A percentile compares a stretch with the other conserved stretches of the same genome.
Evolutionary conservation across 192 early-diverging fungal species (phyloP).

Genomic region (Globomyces pollinis-pini): DNA sequence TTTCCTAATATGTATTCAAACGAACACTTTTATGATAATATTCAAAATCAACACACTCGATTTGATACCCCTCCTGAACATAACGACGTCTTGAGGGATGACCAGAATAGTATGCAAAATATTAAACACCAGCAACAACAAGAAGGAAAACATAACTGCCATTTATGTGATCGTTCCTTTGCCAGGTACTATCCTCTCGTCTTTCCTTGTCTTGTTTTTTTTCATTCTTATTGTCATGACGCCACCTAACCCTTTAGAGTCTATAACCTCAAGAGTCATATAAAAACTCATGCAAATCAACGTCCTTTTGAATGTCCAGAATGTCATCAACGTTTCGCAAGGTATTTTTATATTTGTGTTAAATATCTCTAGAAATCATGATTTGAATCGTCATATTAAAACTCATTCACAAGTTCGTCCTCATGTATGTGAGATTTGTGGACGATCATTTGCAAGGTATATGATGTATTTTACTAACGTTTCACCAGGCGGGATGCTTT

Average conservation of each 20-base stretch:
- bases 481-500: conserved; percentile 21
- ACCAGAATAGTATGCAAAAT: too few relatives aligned
- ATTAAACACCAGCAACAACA: background rate
- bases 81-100: too few relatives aligned
- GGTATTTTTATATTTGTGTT: conserved; percentile 9
- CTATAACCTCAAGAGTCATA: conserved; percentile 35
- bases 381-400: conserved; percentile 30
- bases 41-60: background rate
- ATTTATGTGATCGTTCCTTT: conserved; percentile 22
- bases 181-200: too few relatives aligned
- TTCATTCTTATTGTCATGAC: background rate
- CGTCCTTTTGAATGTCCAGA: conserved; percentile 26
- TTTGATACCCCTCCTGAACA: background rate
- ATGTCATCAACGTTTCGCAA: conserved; percentile 27
- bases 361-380: conserved; percentile 38
- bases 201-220: background rate
- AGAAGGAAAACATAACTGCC: conserved; percentile 19
- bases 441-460: conserved; percentile 31
- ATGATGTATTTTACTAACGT: too few relatives aligned
- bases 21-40: too few relatives aligned
- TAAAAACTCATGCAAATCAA: conserved; percentile 34
- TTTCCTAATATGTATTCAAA: background rate
- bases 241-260: conserved; percentile 9
- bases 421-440: conserved; percentile 22
- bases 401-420: conserved; percentile 31